These are phyloP conservation scores for Xylariaceae sp. DNA, from an alignment of 2,329 filamentous ascomycete species.

Conservation along the genomic window DNA sequence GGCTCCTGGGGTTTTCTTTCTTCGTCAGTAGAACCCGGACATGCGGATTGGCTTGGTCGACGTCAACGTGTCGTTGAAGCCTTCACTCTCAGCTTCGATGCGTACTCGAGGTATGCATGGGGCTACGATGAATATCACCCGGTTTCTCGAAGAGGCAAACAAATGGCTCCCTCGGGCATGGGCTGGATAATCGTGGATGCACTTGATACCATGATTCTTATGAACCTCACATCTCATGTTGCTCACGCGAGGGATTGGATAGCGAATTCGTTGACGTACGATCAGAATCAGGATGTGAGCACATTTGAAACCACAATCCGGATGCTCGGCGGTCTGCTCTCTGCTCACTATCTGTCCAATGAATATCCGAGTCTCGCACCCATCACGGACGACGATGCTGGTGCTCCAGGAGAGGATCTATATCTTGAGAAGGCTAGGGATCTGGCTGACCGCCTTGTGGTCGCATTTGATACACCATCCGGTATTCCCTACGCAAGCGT, in stretches of 20 bases:
- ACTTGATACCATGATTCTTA: slow-evolving; percentile 93
- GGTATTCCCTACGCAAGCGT: slow-evolving; percentile 89
- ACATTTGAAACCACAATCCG: slow-evolving; percentile 98
- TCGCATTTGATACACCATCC: slow-evolving; percentile 80
- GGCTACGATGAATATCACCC: slow-evolving; percentile 87
- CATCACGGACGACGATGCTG: slow-evolving; percentile 63
- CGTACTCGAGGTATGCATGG: slow-evolving; percentile 91
- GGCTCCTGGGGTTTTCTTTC: slow-evolving; percentile 53
- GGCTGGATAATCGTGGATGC: slow-evolving; percentile 98
- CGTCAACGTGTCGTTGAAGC: slow-evolving; percentile 80
- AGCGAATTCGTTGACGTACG: slow-evolving; percentile 70
- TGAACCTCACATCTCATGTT: slow-evolving; percentile 88
- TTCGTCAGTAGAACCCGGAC: slow-evolving; percentile 39
- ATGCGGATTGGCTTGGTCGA: slow-evolving; percentile 69
- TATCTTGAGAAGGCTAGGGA: slow-evolving; percentile 96
- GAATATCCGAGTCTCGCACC: slow-evolving; percentile 75
- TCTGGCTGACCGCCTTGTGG: slow-evolving; percentile 77
- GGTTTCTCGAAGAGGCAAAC: slow-evolving; percentile 66
- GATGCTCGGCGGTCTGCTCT: slow-evolving; percentile 89
- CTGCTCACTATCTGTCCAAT: slow-evolving; percentile 90
- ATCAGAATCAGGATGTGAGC: slow-evolving; percentile 92
- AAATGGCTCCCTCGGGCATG: slow-evolving; percentile 84
- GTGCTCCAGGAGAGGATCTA: slow-evolving; percentile 74
- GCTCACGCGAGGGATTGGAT: slow-evolving; percentile 87
- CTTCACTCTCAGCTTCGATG: slow-evolving; percentile 87